Base-by-base conservation (phyloP, 139 green algal species). In the Raphidocelis subcapitata region DNA sequence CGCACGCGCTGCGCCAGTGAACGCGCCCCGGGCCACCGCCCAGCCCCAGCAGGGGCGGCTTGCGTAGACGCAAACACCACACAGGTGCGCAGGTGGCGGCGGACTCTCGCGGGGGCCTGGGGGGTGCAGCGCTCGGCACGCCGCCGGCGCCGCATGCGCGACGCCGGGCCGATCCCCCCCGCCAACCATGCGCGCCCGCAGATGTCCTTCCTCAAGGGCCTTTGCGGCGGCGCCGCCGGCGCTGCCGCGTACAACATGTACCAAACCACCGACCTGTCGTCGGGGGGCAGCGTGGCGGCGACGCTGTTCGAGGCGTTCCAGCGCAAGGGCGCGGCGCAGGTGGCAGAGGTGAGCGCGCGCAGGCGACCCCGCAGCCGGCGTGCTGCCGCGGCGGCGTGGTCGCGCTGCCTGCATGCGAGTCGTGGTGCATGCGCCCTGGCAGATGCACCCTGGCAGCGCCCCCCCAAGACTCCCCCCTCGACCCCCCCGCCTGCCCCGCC, bases 181-280 rank as follows among this genome's bases (percentile, higher is more conserved):
- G n/a, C n/a, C n/a, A n/a, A n/a, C n/a, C n/a, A n/a, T n/a, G n/a
- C n/a, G n/a, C n/a, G n/a, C n/a, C n/a, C n/a, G n/a, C n/a, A 49
- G 26, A 77, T 77, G 71, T 61, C 71, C 26, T 33, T 71, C 31
- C 37, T 72, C 35, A 78, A 78, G 52, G 72, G 72, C 26, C 24
- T 72, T 2, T 21, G 66, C 10, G 72, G 51, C 3, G 71, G 71
- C 44, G 49, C 51, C 14, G 32, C 59, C 62, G 41, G 62, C 41
- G 69, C 69, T 35, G 69, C 69, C 2, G 31, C 41, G 49, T 77
- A 77, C 49, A 77, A 49, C 16, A 47, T 52, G 5, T 77, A 77
- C 44, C 56, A 52, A 16, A 62, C 33, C 60, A 70, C 63, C 14
- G 70, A 77, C 44, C 32, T 77, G 24, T 60, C 61, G 4, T 46